Evolutionary conservation across 192 early-diverging fungal species (phyloP), one percentile per base, ranked within the genome.

Genomic region (Dissophora globulifera): DNA sequence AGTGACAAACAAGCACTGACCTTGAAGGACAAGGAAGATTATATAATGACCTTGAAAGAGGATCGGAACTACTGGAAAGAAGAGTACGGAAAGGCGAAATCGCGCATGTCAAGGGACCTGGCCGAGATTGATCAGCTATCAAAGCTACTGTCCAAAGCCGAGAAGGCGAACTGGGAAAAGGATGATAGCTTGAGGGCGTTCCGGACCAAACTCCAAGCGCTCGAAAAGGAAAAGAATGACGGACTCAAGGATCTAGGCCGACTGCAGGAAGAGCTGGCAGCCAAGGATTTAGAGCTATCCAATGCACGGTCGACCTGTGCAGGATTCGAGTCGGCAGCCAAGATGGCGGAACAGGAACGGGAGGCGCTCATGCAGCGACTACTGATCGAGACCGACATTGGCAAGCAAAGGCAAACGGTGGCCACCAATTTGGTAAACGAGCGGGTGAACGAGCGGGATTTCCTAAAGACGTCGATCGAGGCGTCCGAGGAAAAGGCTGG

Each of bases 191-290:
- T 74, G 10, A 4, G 20, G n/a, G 29, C 50, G 4, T 29, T 26
- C 50, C 32, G 38, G 15, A 8, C 26, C 9, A 64, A 66, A 30
- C 2, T 52, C 12, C 20, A 40, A 32, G 35, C 23, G 19, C 40
- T 63, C 6, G 38, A 74, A 35, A 62, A 69, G 4, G 68, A 70
- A 22, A 59, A 53, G 20, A 70, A 53, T 45, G 58, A 62, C 19
- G 50, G 27, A 1, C 27, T 70, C 16, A 47, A 62, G 26, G 32
- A 45, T 11, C 45, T 51, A 1, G 56, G 49, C 0, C 30, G 25
- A 10, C 45, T 70, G 6, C 68, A 70, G 23, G 68, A 70, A 16
- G 68, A 62, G 20, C 20, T 70, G 0, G 57, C 58, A 1, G 42
- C 17, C 11, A 60, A 53, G 42, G 58, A 70, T 26, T 9, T 70